These are phyloP conservation scores for Kwoniella newhampshirensis DNA, from an alignment of 768 basidiomycete species.

Conservation along the genomic window DNA sequence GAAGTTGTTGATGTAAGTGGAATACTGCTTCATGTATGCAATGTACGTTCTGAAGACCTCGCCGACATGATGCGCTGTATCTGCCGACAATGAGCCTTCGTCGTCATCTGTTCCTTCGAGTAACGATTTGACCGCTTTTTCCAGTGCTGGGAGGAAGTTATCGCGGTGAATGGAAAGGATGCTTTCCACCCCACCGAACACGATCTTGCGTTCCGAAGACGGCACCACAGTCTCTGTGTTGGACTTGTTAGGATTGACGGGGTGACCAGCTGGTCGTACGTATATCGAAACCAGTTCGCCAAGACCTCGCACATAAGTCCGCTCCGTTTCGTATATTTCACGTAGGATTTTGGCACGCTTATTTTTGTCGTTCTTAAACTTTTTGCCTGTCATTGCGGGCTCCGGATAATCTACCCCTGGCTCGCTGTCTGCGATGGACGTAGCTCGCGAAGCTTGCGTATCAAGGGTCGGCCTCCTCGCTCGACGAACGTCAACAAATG, in stretches of 20 bases:
- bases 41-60: slow-evolving; percentile 89
- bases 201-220: slow-evolving; percentile 77
- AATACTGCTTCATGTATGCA: slow-evolving; percentile 98
- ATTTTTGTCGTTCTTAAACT: slow-evolving; percentile 84
- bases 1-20: slow-evolving; percentile 97
- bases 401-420: slow-evolving; percentile 7
- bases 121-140: slow-evolving; percentile 70
- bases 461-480: slow-evolving; percentile 34
- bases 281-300: slow-evolving; percentile 94
- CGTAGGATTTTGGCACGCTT: slow-evolving; percentile 80
- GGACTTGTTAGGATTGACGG: slow-evolving; percentile 66
- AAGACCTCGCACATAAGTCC: slow-evolving; percentile 90
- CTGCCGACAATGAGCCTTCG: slow-evolving; percentile 70
- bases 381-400: slow-evolving; percentile 56
- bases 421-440: slow-evolving; percentile 24
- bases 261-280: slow-evolving; percentile 74
- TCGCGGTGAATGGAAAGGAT: slow-evolving; percentile 89
- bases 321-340: slow-evolving; percentile 91
- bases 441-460: slow-evolving; percentile 11
- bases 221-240: slow-evolving; percentile 84
- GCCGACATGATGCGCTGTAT: slow-evolving; percentile 76
- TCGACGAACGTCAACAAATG: slow-evolving; percentile 18
- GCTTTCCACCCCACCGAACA: slow-evolving; percentile 86
- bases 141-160: slow-evolving; percentile 87
- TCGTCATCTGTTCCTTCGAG: slow-evolving; percentile 64